Base-by-base conservation (phyloP, 345 rosid species). In the Populus davidiana region DNA sequence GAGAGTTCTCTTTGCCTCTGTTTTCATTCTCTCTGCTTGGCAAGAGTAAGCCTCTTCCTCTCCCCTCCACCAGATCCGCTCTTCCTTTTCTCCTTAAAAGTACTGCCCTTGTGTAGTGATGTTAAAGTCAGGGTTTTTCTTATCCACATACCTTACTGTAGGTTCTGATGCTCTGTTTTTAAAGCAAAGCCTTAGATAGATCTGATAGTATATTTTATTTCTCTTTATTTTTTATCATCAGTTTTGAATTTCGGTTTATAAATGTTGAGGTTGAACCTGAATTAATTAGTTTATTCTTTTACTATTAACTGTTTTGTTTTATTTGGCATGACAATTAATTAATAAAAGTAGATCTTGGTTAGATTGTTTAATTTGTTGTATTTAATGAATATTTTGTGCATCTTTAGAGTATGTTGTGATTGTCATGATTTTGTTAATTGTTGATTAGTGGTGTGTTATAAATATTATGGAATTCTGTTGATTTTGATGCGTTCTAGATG, bases 11-110 rank as follows among this genome's bases (percentile, higher is more conserved):
- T 90, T 91, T 79, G 93, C 87, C 21, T 89, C 96, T 47, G 81
- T 91, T 64, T 91, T 91, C 75, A 83, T 91, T 78, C 89, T 91
- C 73, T 87, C 93, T 36, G 96, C 96, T 70, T 91, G 87, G 89
- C 90, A 91, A 77, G 89, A 87, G 96, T 90, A 88, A 86, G 79
- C n/a, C 11, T 2, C 25, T 36, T 1, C 52, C 35, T 14, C 29
- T 13, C 33, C 27, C 68, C 36, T 14, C 25, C 33, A 25, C 29
- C 52, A 69, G 79, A 77, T 77, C 79, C 41, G 43, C 8, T 38
- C 16, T 5, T 41, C 18, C 0, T 25, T 25, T 8, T 21, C 44
- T 39, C 4, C 43, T n/a, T 10, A 23, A 9, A 59, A 59, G 9
- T 11, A n/a, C 29, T 8, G 11, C 11, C 11, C 29, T n/a, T 59